Percentiles rank a stretch among this genome's conserved stretches.
Evolutionary conservation across 768 basidiomycete species (phyloP).

Genomic region (Xanthoconium stramineum): DNA sequence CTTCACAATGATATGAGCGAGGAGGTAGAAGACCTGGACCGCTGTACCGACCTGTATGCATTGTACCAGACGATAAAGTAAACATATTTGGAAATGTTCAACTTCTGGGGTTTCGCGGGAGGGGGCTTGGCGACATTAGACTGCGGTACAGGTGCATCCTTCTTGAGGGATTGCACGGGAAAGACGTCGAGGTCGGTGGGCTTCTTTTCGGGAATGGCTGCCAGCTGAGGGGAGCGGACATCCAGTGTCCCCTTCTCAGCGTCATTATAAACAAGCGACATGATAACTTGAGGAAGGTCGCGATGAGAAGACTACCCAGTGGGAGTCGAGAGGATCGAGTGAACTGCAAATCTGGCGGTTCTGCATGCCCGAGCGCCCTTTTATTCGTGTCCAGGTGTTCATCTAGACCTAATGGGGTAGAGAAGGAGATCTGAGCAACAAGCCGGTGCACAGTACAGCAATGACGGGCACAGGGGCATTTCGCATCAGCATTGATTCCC

Average conservation of each 20-base stretch:
- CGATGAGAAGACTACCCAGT: conserved; percentile 15
- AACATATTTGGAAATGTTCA: conserved; percentile 58
- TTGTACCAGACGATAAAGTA: conserved; percentile 73
- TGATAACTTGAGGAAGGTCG: conserved; percentile 16
- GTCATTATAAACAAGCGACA: conserved; percentile 51
- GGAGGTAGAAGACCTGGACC: background rate
- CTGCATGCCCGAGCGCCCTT: conserved; percentile 6
- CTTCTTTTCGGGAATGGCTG: conserved; percentile 37
- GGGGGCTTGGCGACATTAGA: conserved; percentile 36
- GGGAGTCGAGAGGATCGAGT: conserved; percentile 5
- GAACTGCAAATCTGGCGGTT: background rate
- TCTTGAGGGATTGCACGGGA: conserved; percentile 38
- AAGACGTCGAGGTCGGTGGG: conserved; percentile 28
- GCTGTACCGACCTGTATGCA: conserved; percentile 56
- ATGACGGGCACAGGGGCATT: conserved; percentile 7
- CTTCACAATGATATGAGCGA: conserved; percentile 34
- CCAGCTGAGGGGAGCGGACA: conserved; percentile 33
- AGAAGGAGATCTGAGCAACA: conserved; percentile 17
- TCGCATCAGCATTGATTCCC: conserved; percentile 7
- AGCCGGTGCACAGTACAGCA: conserved; percentile 7
- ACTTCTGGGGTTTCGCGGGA: conserved; percentile 45
- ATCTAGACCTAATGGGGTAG: conserved; percentile 11
- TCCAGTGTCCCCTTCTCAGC: conserved; percentile 60
- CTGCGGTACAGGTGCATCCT: conserved; percentile 36
- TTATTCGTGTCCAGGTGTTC: conserved; percentile 18